Percentiles rank a stretch among this genome's conserved stretches.
Evolutionary conservation across 345 rosid genomes (phyloP).

Genomic region (Triadica sebifera): DNA sequence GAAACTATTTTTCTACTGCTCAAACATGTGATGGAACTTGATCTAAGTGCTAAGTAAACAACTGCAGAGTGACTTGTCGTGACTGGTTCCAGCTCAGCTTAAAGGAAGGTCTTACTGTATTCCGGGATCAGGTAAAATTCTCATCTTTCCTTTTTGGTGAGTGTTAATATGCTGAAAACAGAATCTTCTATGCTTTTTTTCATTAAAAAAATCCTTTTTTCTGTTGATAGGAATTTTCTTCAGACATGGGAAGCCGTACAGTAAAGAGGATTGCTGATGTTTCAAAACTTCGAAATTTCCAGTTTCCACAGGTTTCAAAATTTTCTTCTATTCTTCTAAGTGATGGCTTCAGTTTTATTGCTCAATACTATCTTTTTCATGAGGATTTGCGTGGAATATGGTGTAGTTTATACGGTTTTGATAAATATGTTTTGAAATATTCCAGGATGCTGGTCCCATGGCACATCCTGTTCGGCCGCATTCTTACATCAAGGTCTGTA

Average conservation of each 20-base stretch:
- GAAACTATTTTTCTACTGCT: background rate
- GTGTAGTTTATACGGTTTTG: background rate
- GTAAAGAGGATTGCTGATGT: conserved; percentile 97
- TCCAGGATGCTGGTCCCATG: conserved; percentile 98
- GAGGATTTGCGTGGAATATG: background rate
- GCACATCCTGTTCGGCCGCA: conserved; percentile 99
- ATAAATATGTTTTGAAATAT: conserved; percentile 9
- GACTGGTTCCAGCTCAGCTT: conserved; percentile 99
- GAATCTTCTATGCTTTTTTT: background rate
- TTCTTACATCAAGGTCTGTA: conserved; percentile 90
- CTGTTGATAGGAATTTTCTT: conserved; percentile 79
- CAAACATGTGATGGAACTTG: conserved; percentile 5
- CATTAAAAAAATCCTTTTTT: background rate
- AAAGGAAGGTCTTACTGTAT: conserved; percentile 99
- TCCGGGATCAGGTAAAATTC: conserved; percentile 78
- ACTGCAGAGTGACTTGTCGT: conserved; percentile 93
- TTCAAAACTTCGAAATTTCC: conserved; percentile 81
- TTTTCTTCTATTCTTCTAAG: background rate
- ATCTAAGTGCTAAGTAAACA: conserved; percentile 9
- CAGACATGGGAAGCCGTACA: conserved; percentile 98
- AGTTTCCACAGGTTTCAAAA: conserved; percentile 77
- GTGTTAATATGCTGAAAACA: background rate
- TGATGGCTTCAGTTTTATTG: background rate
- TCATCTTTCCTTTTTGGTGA: conserved; percentile 5
- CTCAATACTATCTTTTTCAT: background rate